Conservation (phyloP, 2,329 filamentous ascomycete genomes). For the Dactylellina parvicollis region DNA sequence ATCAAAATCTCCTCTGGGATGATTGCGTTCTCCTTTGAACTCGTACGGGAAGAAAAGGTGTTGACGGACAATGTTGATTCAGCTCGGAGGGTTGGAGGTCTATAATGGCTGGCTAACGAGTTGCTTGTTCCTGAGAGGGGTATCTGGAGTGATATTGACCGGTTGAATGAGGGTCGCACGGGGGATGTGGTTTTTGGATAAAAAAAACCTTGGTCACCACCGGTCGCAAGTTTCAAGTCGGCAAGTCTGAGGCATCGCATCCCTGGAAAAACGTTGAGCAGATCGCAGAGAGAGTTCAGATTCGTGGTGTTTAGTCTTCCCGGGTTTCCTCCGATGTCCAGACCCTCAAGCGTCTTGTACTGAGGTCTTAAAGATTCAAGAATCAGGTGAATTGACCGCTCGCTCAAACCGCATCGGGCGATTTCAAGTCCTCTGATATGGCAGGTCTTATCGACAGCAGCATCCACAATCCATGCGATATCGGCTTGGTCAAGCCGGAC, state of each 20-base stretch:
- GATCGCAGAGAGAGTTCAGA: constrained; percentile 44
- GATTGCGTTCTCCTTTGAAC: constrained; percentile 30
- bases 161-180: constrained; percentile 36
- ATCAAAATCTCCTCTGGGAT: constrained; percentile 73
- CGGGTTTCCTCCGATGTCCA: constrained; percentile 74
- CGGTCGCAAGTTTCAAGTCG: constrained; percentile 39
- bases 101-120: constrained; percentile 11
- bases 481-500: constrained; percentile 77
- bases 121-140: constrained; percentile 29
- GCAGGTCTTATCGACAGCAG: constrained; percentile 72
- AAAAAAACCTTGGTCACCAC: constrained; percentile 10
- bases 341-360: constrained; percentile 72
- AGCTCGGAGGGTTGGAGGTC: constrained; percentile 15
- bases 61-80: constrained; percentile 36
- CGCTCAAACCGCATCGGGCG: constrained; percentile 70
- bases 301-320: constrained; percentile 67
- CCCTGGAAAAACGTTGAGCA: constrained; percentile 32
- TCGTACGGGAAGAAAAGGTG: constrained; percentile 9
- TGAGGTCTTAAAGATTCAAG: constrained; percentile 73
- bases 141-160: constrained; percentile 47
- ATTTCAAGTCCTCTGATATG: constrained; percentile 75
- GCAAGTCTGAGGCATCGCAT: constrained; percentile 44
- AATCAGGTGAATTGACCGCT: constrained; percentile 70
- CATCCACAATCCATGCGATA: constrained; percentile 72
- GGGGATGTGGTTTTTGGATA: constrained; percentile 30